These are phyloP conservation scores for Boletus edulis DNA, from an alignment of 768 basidiomycete species.

Conservation along the genomic window DNA sequence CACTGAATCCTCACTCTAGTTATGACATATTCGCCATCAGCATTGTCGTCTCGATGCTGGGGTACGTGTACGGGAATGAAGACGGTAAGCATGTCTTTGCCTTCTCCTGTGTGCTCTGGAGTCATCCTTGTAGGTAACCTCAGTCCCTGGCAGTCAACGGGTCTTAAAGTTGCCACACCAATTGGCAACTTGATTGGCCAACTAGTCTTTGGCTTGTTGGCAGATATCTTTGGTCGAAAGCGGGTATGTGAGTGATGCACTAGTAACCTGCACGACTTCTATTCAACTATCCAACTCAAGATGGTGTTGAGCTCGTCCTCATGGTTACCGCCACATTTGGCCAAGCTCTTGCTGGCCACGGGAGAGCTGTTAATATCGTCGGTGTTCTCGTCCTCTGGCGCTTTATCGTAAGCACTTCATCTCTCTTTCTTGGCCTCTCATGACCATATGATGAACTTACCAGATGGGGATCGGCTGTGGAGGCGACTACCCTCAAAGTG, in stretches of 20 bases:
- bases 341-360: conserved; percentile 69
- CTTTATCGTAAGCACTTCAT: conserved; percentile 49
- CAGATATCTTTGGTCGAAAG: conserved; percentile 73
- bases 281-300: conserved; percentile 21
- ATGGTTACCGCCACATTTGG: conserved; percentile 77
- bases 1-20: conserved; percentile 12
- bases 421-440: not conserved
- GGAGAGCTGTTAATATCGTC: conserved; percentile 61
- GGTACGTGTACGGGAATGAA: conserved; percentile 65
- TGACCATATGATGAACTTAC: not conserved
- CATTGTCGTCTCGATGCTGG: conserved; percentile 80
- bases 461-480: conserved; percentile 82
- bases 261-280: not conserved
- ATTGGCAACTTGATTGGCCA: conserved; percentile 73
- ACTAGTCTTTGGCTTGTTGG: conserved; percentile 73
- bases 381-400: conserved; percentile 80
- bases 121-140: conserved; percentile 27
- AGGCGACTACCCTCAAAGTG: conserved; percentile 80
- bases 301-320: conserved; percentile 60
- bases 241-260: conserved; percentile 61
- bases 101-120: not conserved
- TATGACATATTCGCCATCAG: conserved; percentile 90
- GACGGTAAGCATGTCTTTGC: conserved; percentile 3
- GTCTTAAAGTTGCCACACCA: conserved; percentile 74
- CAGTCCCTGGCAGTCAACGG: conserved; percentile 64